phyloP scores from a whole-genome alignment of 345 rosid genomes.

The Syzygium aqueum region DNA sequence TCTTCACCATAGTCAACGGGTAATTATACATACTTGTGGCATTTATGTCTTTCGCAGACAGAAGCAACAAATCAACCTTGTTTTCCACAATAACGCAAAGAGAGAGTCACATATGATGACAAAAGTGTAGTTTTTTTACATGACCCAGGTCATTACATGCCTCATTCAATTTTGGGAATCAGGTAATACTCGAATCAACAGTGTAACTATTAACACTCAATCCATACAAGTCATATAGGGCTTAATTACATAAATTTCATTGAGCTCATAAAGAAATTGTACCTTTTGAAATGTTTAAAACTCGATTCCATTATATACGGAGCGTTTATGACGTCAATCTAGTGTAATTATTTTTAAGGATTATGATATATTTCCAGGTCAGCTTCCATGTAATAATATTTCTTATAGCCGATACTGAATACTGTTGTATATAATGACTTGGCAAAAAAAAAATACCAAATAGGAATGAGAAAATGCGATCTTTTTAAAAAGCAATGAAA shows the following conservation, averaged over 20 bases:
- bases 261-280: not conserved
- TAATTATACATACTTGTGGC: not conserved
- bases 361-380: not conserved
- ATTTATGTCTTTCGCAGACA: not conserved
- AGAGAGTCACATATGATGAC: not conserved
- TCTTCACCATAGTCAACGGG: not conserved
- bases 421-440: not conserved
- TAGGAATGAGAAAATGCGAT: not conserved
- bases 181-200: no score
- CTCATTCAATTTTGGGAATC: no score
- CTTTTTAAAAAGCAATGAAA: not conserved
- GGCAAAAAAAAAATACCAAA: not conserved
- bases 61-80: not conserved
- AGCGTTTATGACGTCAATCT: not conserved
- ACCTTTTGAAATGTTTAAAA: not conserved
- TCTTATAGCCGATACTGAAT: not conserved
- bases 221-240: not conserved
- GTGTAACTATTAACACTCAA: not conserved
- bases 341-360: not conserved
- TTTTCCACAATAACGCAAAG: not conserved
- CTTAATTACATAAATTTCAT: not conserved
- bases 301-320: no score
- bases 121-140: not conserved
- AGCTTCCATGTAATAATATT: not conserved
- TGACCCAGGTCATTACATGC: not conserved